Evolutionary conservation across 768 basidiomycete genomes (phyloP).

Genomic region (Leccinum variicolor): DNA sequence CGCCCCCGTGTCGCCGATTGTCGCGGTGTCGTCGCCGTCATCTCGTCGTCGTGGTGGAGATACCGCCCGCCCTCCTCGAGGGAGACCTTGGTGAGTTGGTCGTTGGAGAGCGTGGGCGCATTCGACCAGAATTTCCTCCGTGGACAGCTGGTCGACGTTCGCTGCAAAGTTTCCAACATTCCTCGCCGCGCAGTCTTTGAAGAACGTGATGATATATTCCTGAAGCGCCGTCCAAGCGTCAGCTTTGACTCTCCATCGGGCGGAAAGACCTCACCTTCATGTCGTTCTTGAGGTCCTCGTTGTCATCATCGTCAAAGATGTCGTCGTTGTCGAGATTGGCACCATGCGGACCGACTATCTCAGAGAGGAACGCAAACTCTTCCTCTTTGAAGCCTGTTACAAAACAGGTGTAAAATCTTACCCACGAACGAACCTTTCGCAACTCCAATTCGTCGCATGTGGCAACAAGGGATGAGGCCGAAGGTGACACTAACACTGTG

Average conservation of each 20-base stretch:
- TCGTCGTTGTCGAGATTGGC: conserved; percentile 77
- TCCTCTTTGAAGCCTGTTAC: conserved; percentile 53
- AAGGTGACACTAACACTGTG: no score
- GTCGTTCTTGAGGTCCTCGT: conserved; percentile 86
- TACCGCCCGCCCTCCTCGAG: conserved; percentile 31
- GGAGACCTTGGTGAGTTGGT: conserved; percentile 37
- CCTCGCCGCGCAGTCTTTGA: conserved; percentile 61
- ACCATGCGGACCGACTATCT: conserved; percentile 73
- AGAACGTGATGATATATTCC: conserved; percentile 68
- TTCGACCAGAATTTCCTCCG: conserved; percentile 70
- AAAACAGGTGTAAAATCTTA: background rate
- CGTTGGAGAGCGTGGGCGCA: conserved; percentile 41
- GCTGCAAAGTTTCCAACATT: conserved; percentile 62
- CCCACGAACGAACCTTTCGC: conserved; percentile 45
- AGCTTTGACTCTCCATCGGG: conserved; percentile 14
- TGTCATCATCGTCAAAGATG: conserved; percentile 67
- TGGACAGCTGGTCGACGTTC: conserved; percentile 60
- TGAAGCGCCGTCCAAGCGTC: conserved; percentile 25
- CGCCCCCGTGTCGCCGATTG: no score
- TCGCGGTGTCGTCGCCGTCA: no score
- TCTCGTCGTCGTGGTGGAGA: conserved; percentile 9
- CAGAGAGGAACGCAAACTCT: conserved; percentile 82
- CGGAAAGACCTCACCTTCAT: conserved; percentile 43
- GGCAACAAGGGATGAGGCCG: conserved; percentile 86
- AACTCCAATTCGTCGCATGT: conserved; percentile 80